Percentiles rank a stretch among this genome's conserved stretches.
Conservation (phyloP, 2,329 filamentous ascomycete genomes). For the Phaeosphaeriaceae sp. region DNA sequence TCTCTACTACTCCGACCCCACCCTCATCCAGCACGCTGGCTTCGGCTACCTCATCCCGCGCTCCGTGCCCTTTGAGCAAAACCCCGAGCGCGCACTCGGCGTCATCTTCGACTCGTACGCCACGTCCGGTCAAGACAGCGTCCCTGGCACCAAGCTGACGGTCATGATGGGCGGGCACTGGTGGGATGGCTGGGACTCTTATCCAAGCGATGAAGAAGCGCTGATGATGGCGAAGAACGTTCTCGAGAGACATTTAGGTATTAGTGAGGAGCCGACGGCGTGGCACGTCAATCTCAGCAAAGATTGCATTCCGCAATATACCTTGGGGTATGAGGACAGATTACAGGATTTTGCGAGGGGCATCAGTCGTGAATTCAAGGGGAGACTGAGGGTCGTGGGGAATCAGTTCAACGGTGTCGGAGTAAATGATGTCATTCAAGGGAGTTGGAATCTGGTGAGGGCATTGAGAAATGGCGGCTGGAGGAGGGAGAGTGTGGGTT, state of each 20-base stretch:
- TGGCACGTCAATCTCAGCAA: conserved; percentile 66
- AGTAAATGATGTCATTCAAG: conserved; percentile 61
- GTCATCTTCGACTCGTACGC: conserved; percentile 89
- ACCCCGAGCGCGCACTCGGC: conserved; percentile 83
- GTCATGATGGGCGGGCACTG: conserved; percentile 95
- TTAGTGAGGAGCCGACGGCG: conserved; percentile 68
- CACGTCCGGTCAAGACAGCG: conserved; percentile 62
- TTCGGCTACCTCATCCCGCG: conserved; percentile 93
- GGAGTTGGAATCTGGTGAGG: conserved; percentile 62
- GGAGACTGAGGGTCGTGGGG: conserved; percentile 68
- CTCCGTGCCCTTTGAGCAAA: conserved; percentile 71
- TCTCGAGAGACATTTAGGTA: conserved; percentile 75
- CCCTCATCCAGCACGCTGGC: conserved; percentile 71
- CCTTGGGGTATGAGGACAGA: conserved; percentile 73
- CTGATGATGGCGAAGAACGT: conserved; percentile 73
- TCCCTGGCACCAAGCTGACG: conserved; percentile 80
- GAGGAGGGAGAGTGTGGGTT: conserved; percentile 30
- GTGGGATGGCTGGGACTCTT: conserved; percentile 72
- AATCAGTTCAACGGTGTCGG: conserved; percentile 57
- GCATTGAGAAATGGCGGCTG: conserved; percentile 41
- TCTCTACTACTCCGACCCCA: conserved; percentile 75
- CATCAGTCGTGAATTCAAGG: conserved; percentile 65
- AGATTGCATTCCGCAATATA: conserved; percentile 91
- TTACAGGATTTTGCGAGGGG: conserved; percentile 63
- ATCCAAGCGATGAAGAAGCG: conserved; percentile 71